Evolutionary conservation across 2,329 filamentous ascomycete genomes (phyloP).

Genomic region (Colletotrichum camelliae): DNA sequence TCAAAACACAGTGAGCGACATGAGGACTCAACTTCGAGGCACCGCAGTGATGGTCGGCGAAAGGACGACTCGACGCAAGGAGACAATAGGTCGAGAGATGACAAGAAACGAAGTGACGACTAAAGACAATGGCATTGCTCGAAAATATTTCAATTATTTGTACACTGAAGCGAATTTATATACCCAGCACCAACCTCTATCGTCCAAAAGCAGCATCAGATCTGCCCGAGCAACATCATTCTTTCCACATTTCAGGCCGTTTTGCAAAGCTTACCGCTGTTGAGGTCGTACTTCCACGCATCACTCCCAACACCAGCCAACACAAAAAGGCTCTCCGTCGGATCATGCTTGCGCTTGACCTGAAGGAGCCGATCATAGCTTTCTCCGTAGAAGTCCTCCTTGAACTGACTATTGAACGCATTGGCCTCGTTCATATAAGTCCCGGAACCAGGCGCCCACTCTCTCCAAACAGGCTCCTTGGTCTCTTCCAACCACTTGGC

Average conservation of each 20-base stretch:
- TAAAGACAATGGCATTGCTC: neutral
- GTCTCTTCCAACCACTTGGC: slow-evolving; percentile 26
- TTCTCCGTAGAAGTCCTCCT: slow-evolving; percentile 32
- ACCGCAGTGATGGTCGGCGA: neutral
- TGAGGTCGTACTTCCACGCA: slow-evolving; percentile 19
- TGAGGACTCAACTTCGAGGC: neutral
- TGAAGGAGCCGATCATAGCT: slow-evolving; percentile 29
- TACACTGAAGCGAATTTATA: neutral
- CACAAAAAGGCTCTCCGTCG: slow-evolving; percentile 31
- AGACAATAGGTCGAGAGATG: neutral
- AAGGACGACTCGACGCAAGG: neutral
- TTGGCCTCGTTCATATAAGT: slow-evolving; percentile 37
- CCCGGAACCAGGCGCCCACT: slow-evolving; percentile 28
- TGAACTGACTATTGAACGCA: slow-evolving; percentile 32
- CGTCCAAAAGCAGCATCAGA: neutral
- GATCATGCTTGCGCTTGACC: slow-evolving; percentile 36
- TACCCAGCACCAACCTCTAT: neutral
- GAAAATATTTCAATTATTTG: neutral
- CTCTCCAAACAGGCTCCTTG: slow-evolving; percentile 32
- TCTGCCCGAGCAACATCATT: neutral
- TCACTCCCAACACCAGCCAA: slow-evolving; percentile 32
- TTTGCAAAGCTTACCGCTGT: slow-evolving; percentile 13
- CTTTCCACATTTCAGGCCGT: neutral
- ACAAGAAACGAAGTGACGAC: neutral
- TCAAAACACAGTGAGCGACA: neutral